Percentiles rank a stretch among this genome's conserved stretches.
Conservation (phyloP, 202 grass and related monocot genomes). For the Digitaria exilis region DNA sequence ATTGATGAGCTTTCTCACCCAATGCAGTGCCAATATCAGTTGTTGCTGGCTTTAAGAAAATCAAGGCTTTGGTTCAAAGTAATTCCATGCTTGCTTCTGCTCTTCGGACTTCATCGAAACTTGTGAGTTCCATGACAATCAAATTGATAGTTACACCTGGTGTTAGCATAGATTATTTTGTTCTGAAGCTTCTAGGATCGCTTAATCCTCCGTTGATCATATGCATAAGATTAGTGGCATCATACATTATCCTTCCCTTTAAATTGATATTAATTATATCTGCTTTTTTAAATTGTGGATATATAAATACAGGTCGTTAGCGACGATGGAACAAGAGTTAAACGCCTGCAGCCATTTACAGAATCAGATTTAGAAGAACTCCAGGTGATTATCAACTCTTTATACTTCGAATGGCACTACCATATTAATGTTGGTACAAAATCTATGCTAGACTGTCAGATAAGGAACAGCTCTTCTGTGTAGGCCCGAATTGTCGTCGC, state of each 20-base stretch:
- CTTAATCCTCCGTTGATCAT: background rate
- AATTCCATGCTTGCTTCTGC: slow-evolving; percentile 84
- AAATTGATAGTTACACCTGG: slow-evolving; percentile 19
- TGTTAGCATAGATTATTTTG: background rate
- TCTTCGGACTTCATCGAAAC: slow-evolving; percentile 91
- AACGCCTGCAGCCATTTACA: slow-evolving; percentile 75
- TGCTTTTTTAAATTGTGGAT: slow-evolving; percentile 22
- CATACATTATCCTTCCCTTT: slow-evolving; percentile 5
- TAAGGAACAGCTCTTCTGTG: slow-evolving; percentile 22
- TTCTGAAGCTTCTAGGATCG: slow-evolving; percentile 23
- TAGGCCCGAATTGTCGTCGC: slow-evolving; percentile 95
- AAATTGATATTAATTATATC: slow-evolving; percentile 6
- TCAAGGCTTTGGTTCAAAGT: slow-evolving; percentile 84
- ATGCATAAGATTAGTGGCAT: slow-evolving; percentile 25
- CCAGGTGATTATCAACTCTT: slow-evolving; percentile 56
- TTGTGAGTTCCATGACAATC: slow-evolving; percentile 62
- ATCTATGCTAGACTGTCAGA: slow-evolving; percentile 19
- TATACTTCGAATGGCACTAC: slow-evolving; percentile 1
- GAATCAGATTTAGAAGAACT: slow-evolving; percentile 92
- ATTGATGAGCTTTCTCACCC: slow-evolving; percentile 28
- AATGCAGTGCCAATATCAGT: slow-evolving; percentile 91
- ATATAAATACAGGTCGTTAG: slow-evolving; percentile 66
- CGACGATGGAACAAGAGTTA: slow-evolving; percentile 93
- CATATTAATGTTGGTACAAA: slow-evolving; percentile 21
- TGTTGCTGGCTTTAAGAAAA: slow-evolving; percentile 98